Evolutionary conservation across 2,329 filamentous ascomycete species (phyloP).

Genomic region (Canariomyces notabilis): DNA sequence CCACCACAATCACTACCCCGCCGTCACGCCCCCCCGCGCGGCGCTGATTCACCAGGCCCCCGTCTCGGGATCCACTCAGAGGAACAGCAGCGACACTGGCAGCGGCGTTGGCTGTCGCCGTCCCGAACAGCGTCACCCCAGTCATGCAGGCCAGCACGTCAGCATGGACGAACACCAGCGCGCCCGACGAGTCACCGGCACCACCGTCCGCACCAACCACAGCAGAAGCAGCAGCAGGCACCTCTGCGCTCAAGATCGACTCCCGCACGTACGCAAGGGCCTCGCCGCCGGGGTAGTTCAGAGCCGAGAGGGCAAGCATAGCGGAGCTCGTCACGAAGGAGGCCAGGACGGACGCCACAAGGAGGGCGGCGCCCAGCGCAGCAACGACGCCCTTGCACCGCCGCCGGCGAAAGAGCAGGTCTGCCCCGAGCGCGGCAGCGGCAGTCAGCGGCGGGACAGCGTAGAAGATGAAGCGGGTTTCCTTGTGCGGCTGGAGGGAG

Average conservation of each 20-base stretch:
- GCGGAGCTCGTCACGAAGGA: slow-evolving; percentile 57
- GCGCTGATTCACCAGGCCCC: slow-evolving; percentile 1
- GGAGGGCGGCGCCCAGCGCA: slow-evolving; percentile 45
- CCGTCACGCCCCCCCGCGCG: slow-evolving; percentile 4
- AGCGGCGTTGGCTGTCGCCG: slow-evolving; percentile 33
- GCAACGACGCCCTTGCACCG: slow-evolving; percentile 57
- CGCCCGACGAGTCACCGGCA: slow-evolving; percentile 27
- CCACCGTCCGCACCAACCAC: slow-evolving; percentile 19
- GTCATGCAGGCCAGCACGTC: slow-evolving; percentile 68
- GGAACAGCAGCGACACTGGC: slow-evolving; percentile 20
- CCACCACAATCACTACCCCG: slow-evolving; percentile 46
- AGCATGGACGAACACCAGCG: slow-evolving; percentile 52
- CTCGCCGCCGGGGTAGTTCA: slow-evolving; percentile 90
- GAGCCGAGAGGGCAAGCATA: slow-evolving; percentile 72
- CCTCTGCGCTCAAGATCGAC: slow-evolving; percentile 30
- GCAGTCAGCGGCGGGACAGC: slow-evolving; percentile 75
- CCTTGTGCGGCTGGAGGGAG: slow-evolving; percentile 89
- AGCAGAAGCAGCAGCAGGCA: slow-evolving; percentile 6
- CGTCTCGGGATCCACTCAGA: background rate
- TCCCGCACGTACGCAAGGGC: slow-evolving; percentile 57
- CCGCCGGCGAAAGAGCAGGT: slow-evolving; percentile 63
- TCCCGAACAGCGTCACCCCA: slow-evolving; percentile 61
- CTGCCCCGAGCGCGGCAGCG: slow-evolving; percentile 67
- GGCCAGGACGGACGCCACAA: slow-evolving; percentile 56
- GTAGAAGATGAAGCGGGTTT: slow-evolving; percentile 93